Base-by-base conservation (phyloP, 1,284 basidiomycete genomes). In the Neonothopanus nambi region DNA sequence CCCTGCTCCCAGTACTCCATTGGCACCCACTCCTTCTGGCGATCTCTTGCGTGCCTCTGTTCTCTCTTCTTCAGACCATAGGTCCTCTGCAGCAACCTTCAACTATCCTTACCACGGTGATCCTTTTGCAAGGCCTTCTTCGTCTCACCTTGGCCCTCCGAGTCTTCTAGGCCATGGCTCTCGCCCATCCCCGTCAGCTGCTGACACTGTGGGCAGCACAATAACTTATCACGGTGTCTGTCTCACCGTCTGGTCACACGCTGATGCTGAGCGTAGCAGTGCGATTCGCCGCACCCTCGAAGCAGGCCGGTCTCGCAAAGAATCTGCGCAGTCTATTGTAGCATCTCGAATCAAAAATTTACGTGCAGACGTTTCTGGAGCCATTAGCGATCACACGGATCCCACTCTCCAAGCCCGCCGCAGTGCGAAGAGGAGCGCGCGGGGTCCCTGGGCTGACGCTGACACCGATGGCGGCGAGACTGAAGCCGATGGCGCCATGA, bases 161-260 rank as follows among this genome's bases (percentile, higher is more conserved):
- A 79, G 82, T 59, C 62, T 83, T 50, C 72, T 84, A 46, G 73
- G 74, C 7, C 80, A 81, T 42, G 67, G 70, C 18, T 65, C 77
- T 9, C 75, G 77, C 61, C 67, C 67, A 52, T 69, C 70, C 26
- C 66, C 76, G 24, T 61, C 70, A 12, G 66, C 72, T 5, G 64
- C 75, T 54, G 74, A 76, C 35, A 65, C 73, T 44, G 73, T 70
- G 50, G 67, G 71, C 21, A 74, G 71, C 61, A 89, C 82, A 26
- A 67, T 89, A 56, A 86, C 87, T 11, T 96, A 93, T 67, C 84
- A 96, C 65, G 94, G 93, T 42, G 92, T 95, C 30, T 93, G 91
- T 59, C 77, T 97, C 48, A 93, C 91, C 3, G 92, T 96, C 0
- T 97, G 93, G 93, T 93, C 91, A 8, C 93, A 95, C 65, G 93